Evolutionary conservation across 2,329 filamentous ascomycete genomes (phyloP).

Genomic region (Pseudopyricularia cyperi): DNA sequence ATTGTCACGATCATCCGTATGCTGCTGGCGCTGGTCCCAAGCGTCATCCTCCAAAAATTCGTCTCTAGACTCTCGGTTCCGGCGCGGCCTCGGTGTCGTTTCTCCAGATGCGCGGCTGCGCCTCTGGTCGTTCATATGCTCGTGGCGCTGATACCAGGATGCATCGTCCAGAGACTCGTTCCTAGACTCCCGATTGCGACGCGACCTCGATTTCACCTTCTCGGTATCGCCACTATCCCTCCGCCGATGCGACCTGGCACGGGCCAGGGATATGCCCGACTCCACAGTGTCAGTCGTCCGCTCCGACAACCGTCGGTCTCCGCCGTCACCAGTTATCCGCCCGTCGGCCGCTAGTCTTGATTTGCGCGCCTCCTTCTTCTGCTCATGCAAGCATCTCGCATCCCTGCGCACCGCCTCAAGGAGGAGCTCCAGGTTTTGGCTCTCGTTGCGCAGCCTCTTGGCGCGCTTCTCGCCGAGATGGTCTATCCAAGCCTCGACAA

Average conservation of each 20-base stretch:
- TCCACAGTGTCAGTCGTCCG: background rate
- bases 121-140: background rate
- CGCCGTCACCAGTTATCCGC: background rate
- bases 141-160: background rate
- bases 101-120: too few species aligned
- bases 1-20: background rate
- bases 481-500: conserved; percentile 30
- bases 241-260: background rate
- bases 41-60: background rate
- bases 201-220: background rate
- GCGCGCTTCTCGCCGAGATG: conserved; percentile 1
- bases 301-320: background rate
- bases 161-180: background rate
- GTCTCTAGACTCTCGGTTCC: background rate
- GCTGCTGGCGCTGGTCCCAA: background rate
- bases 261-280: background rate
- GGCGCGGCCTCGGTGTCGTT: background rate
- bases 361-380: background rate
- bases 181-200: background rate
- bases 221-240: background rate
- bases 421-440: background rate
- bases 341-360: background rate
- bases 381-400: background rate
- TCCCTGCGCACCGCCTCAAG: background rate
- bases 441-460: background rate